phyloP scores from a whole-genome alignment of 2,329 filamentous ascomycete genomes.

The Spiromastix sp. region DNA sequence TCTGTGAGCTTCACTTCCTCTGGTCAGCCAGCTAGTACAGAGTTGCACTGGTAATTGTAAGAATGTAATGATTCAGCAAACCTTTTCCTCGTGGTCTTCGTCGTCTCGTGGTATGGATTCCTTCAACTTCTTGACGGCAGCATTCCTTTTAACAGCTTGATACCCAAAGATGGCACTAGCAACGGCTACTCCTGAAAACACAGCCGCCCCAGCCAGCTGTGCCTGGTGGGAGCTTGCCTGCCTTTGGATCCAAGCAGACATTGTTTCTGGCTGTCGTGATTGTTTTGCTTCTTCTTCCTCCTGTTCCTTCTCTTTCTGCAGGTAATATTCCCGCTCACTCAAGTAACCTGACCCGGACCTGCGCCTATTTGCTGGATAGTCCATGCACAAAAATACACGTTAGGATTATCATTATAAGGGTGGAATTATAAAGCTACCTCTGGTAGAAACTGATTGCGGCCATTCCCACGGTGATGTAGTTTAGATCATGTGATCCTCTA shows the following conservation, averaged over 20 bases:
- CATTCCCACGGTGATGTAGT: too few relatives aligned
- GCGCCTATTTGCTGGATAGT: too few relatives aligned
- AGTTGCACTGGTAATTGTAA: slow-evolving; percentile 1
- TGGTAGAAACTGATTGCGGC: too few relatives aligned
- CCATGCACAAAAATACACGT: too few relatives aligned
- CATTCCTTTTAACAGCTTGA: slow-evolving; percentile 45
- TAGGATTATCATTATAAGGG: too few relatives aligned
- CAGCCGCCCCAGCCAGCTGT: slow-evolving; percentile 33
- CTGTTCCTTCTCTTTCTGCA: background rate
- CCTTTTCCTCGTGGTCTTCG: slow-evolving; percentile 41
- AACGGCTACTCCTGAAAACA: slow-evolving; percentile 34
- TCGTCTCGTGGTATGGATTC: slow-evolving; percentile 47
- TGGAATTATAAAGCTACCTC: too few relatives aligned
- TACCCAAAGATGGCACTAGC: slow-evolving; percentile 46
- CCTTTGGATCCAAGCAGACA: slow-evolving; percentile 36
- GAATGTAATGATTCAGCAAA: slow-evolving; percentile 17
- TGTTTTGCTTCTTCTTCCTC: background rate
- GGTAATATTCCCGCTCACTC: too few relatives aligned
- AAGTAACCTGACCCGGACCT: too few relatives aligned
- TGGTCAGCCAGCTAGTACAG: slow-evolving; percentile 23
- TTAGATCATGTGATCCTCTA: too few relatives aligned
- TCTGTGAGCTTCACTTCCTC: slow-evolving; percentile 38
- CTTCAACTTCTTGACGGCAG: slow-evolving; percentile 48
- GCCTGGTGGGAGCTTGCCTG: slow-evolving; percentile 30
- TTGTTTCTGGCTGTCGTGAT: slow-evolving; percentile 13